Evolutionary conservation across 805 yeast species (phyloP), one percentile per base, ranked within the genome.

Genomic region (Ogataea pilisensis): DNA sequence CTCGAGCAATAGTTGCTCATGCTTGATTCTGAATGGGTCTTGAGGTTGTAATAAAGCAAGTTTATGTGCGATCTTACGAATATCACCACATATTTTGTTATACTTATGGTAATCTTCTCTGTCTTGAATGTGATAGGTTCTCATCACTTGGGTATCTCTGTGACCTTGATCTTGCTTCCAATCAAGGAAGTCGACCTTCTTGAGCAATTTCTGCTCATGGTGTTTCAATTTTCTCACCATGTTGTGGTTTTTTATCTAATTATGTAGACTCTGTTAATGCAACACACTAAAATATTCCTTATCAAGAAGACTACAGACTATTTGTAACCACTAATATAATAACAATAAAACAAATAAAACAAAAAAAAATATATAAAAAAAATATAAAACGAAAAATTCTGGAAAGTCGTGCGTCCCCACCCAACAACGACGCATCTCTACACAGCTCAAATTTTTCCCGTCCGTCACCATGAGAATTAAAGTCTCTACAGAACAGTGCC

Each of bases 131-230:
- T 91, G 96, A 64, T 90, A 93, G 39, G 86, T 83, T 53, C 95
- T 76, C 95, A 93, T 93, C 26, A 93, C 95, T 63, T 86, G 91
- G n/a, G 95, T 82, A 54, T 91, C 99, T 52, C 99, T 72, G 63
- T 93, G 99, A 24, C 91, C 88, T 41, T 84, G 82, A 61, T 93
- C 99, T 55, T 88, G 95, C 63, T 93, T 93, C 97, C 98, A 93
- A 63, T 93, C 95, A 38, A 88, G 85, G 68, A 93, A 88, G 60
- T 93, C 97, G 39, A 93, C 98, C 65, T 93, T 93, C 70, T 85
- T 89, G 55, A 93, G 76, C 55, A 93, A 78, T 66, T 89, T 90
- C 73, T 86, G 84, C 76, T 93, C 99, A 65, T 93, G 99, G 68
- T 85, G 88, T 64, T 93, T 93, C 45, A 93, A 76, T 54, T 85